These are phyloP conservation scores for Xylaria flabelliformis DNA, from an alignment of 495 filamentous ascomycete genomes.

Conservation along the genomic window DNA sequence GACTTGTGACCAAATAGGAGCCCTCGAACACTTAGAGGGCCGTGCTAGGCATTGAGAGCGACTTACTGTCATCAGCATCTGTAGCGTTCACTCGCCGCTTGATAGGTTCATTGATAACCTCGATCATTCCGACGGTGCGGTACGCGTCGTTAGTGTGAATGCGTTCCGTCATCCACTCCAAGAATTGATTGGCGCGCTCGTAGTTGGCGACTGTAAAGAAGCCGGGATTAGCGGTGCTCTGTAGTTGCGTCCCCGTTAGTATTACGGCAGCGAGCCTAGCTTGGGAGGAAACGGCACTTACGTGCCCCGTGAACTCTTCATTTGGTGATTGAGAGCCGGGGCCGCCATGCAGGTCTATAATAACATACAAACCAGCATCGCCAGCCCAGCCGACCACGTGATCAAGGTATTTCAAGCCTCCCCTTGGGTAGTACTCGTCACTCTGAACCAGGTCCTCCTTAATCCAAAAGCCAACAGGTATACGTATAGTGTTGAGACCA, in stretches of 20 bases:
- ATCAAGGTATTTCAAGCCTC: constrained; percentile 58
- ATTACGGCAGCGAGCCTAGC: constrained; percentile 24
- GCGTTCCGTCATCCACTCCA: constrained; percentile 59
- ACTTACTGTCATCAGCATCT: constrained; percentile 38
- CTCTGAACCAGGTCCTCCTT: constrained; percentile 59
- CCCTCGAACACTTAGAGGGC: too few relatives aligned
- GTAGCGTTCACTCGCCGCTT: constrained; percentile 44
- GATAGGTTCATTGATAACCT: constrained; percentile 64
- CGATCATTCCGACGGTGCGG: constrained; percentile 60
- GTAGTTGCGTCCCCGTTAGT: constrained; percentile 36
- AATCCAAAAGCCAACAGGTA: constrained; percentile 68
- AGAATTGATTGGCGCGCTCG: constrained; percentile 59
- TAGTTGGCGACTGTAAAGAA: constrained; percentile 63
- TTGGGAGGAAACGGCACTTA: neutral
- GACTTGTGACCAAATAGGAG: too few relatives aligned
- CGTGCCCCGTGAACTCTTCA: constrained; percentile 60
- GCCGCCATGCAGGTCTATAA: constrained; percentile 63
- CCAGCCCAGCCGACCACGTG: constrained; percentile 43
- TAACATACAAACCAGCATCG: constrained; percentile 62
- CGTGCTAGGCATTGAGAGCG: neutral
- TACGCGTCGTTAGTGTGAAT: constrained; percentile 52
- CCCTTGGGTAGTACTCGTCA: constrained; percentile 52
- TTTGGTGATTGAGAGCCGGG: constrained; percentile 60
- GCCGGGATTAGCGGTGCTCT: constrained; percentile 13
- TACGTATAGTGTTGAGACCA: constrained; percentile 64